Base-by-base conservation (phyloP, 768 basidiomycete species). In the Thelephora aurantiotincta region DNA sequence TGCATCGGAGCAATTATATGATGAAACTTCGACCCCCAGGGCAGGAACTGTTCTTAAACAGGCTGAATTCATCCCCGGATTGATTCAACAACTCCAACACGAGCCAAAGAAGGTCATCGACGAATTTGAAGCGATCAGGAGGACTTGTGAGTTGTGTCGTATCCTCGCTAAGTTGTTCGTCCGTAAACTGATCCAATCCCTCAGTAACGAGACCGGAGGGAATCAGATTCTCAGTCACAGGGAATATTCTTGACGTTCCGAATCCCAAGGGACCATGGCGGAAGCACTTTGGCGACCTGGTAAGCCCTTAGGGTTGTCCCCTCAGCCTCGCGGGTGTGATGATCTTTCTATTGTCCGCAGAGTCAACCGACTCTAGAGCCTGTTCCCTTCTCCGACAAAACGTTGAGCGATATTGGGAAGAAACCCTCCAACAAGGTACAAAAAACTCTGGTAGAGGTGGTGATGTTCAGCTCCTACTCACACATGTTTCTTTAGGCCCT, bases 201-300 rank as follows among this genome's bases (percentile, higher is more conserved):
- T 2, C 54, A 98, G 91, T 96, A 52, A 84, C 81, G 11, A 70
- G 86, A 51, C 87, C 94, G 2, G 73, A 78, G 16, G 86, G 81
- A 36, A 70, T 92, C 18, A 80, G 96, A 35, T 84, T 99, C 60
- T 85, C 88, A 1, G 84, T 98, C 9, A 77, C 82, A n/a, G 96
- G 96, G 11, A 80, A 96, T 56, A 68, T 99, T 37, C 56, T 94
- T 33, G 62, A 64, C 33, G 59, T 98, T 33, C 56, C 70, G 14
- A 69, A 78, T 14, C 94, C 96, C 2, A 74, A 83, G 42, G 80
- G 78, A 46, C 68, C 74, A 1, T 91, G 88, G 80, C 69, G 60
- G 11, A 76, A 81, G 52, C 72, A 86, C 60, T 93, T 98, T 60
- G 57, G 63, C 4, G 52, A 70, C 46, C 60, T 66, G 14, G 62